Conservation (phyloP, 495 filamentous ascomycete genomes). For the Mytilinidion resinicola region DNA sequence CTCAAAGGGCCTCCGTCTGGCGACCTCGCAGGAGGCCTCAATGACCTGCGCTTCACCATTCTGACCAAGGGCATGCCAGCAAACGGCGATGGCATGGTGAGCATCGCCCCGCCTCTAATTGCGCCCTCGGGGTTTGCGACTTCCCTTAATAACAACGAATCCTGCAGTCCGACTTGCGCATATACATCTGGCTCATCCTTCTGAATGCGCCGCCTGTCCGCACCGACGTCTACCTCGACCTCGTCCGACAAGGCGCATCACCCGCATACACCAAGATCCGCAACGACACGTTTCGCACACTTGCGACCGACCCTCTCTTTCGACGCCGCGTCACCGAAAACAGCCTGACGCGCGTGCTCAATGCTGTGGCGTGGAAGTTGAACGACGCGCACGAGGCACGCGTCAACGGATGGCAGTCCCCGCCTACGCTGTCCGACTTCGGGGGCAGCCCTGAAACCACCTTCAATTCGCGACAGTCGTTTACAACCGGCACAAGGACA, state of each 20-base stretch:
- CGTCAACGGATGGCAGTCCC: constrained; percentile 39
- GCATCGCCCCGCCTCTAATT: constrained; percentile 8
- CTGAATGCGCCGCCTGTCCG: constrained; percentile 75
- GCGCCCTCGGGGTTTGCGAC: neutral
- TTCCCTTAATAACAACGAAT: constrained; percentile 9
- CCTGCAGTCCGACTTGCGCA: constrained; percentile 75
- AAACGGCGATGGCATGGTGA: constrained; percentile 86
- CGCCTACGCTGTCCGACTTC: constrained; percentile 35
- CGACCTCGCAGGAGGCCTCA: constrained; percentile 58
- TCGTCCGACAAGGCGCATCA: constrained; percentile 88
- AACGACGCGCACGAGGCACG: constrained; percentile 62
- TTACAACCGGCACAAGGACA: constrained; percentile 19
- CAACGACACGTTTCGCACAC: constrained; percentile 93
- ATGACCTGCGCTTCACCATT: constrained; percentile 69
- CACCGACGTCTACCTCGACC: constrained; percentile 79
- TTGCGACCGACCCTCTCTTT: constrained; percentile 93
- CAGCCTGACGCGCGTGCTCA: constrained; percentile 89
- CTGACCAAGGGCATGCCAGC: constrained; percentile 72
- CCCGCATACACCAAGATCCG: constrained; percentile 95
- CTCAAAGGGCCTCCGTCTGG: constrained; percentile 68
- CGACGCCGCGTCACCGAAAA: constrained; percentile 91
- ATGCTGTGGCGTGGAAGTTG: constrained; percentile 89
- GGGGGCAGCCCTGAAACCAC: constrained; percentile 30
- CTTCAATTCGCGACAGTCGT: constrained; percentile 29
- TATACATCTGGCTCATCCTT: constrained; percentile 92